Base-by-base conservation (phyloP, 1,139 yeast genomes). In the Candida glucosophila region DNA sequence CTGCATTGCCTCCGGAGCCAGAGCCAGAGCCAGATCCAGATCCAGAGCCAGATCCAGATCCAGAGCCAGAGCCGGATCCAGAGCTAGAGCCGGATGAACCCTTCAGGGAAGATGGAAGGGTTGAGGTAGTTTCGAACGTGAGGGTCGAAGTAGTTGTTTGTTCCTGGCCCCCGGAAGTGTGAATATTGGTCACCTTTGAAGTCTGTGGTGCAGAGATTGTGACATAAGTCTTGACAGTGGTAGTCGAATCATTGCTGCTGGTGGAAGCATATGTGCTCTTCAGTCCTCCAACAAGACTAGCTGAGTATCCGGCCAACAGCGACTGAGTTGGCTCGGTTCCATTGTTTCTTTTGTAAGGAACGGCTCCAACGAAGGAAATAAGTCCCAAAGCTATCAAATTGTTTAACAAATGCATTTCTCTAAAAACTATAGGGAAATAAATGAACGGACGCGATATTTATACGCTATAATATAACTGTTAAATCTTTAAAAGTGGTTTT, bases 131-230 rank as follows among this genome's bases (percentile, higher is more conserved):
- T 20, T 34, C 35, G 16, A 12, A 27, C 17, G 36, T 26, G 13
- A 29, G 15, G 19, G 36, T 31, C 9, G 28, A 32, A 11, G 24
- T 31, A 6, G 33, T 29, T 13, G 35, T 37, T 7, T 20, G 10
- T 22, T 28, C 33, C 14, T 34, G 35, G 6, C 38, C 32, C 16
- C 31, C 32, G 14, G 35, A 29, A 6, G 41, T 37, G 22, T 36
- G 22, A 5, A 39, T 17, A 5, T 27, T 23, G 16, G 40, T 32
- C 19, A 41, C 39, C 19, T 44, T 37, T 21, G 56, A 35, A 17
- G 52, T 53, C 22, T 50, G 27, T 21, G 47, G 47, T 28, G 52
- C 43, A 8, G 52, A 43, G 19, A 55, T 38, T 16, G 62, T 56
- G 19, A 48, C 34, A 34, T 42, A 54, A 22, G 39, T 40, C 26